phyloP scores from a whole-genome alignment of 1,139 yeast species.

The Nakaseomyces uthaithaninus region DNA sequence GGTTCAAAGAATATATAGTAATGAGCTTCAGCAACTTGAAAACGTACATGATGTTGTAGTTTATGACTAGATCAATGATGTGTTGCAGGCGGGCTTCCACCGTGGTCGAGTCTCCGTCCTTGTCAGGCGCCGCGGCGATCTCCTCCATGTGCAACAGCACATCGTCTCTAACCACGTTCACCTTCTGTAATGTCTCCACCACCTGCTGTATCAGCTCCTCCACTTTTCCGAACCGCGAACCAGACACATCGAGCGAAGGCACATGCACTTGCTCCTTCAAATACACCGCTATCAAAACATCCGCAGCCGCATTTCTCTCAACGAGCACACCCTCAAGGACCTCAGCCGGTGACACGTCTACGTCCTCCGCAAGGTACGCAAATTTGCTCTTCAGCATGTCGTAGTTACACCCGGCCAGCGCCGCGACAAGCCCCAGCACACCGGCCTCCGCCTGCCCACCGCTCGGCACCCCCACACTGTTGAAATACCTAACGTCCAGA shows the following conservation, averaged over 20 bases:
- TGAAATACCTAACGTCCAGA: neutral
- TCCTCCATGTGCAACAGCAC: slow-evolving; percentile 1
- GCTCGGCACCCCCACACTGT: no score
- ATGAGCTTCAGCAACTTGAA: slow-evolving; percentile 2
- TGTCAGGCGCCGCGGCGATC: no score
- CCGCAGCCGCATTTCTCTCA: slow-evolving; percentile 2
- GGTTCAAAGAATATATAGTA: slow-evolving; percentile 1
- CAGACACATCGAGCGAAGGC: neutral
- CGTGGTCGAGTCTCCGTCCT: no score
- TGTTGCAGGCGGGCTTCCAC: neutral
- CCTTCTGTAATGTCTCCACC: neutral
- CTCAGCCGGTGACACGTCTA: neutral
- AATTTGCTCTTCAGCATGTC: slow-evolving; percentile 3
- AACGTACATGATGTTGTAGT: slow-evolving; percentile 1
- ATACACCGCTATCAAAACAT: neutral
- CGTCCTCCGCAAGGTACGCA: neutral
- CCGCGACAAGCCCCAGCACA: neutral
- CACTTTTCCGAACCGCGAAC: neutral
- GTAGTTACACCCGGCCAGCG: slow-evolving; percentile 1
- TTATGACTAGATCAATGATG: slow-evolving; percentile 4
- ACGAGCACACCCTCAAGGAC: neutral
- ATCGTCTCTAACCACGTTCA: slow-evolving; percentile 1
- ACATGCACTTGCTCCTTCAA: neutral
- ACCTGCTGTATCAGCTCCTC: slow-evolving; percentile 1
- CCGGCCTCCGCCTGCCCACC: neutral